A percentile compares a stretch with the other conserved stretches of the same genome.
Evolutionary conservation across 345 rosid species (phyloP).

Genomic region (Brassica juncea): DNA sequence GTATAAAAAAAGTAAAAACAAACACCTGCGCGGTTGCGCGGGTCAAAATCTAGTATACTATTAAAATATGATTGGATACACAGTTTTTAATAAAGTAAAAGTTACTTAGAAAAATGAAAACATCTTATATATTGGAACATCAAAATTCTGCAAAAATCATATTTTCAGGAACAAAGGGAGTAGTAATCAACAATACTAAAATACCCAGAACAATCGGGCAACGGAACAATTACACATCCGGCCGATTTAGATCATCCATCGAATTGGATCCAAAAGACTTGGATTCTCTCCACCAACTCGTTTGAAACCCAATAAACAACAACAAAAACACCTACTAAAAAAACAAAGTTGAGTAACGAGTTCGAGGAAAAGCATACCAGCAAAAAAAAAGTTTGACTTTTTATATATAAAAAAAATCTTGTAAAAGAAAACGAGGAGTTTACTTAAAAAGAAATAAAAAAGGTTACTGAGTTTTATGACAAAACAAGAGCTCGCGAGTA

Average conservation of each 20-base stretch:
- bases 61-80: no score
- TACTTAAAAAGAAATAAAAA: neutral
- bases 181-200: no score
- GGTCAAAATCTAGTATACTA: no score
- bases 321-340: neutral
- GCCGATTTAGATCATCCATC: neutral
- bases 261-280: neutral
- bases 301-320: neutral
- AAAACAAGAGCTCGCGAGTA: slow-evolving; percentile 12
- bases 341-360: slow-evolving; percentile 10
- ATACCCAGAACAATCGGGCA: neutral
- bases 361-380: neutral
- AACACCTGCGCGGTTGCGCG: no score
- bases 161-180: no score
- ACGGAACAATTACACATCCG: neutral
- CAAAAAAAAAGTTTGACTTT: slow-evolving; percentile 3
- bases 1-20: no score
- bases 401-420: neutral
- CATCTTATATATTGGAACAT: no score
- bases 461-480: neutral
- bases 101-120: no score
- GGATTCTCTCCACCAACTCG: neutral
- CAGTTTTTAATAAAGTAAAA: no score
- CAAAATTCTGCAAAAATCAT: no score
- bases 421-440: slow-evolving; percentile 1